Conservation (phyloP, 1,139 yeast genomes). For the Suzukiozyma palmioleophila region DNA sequence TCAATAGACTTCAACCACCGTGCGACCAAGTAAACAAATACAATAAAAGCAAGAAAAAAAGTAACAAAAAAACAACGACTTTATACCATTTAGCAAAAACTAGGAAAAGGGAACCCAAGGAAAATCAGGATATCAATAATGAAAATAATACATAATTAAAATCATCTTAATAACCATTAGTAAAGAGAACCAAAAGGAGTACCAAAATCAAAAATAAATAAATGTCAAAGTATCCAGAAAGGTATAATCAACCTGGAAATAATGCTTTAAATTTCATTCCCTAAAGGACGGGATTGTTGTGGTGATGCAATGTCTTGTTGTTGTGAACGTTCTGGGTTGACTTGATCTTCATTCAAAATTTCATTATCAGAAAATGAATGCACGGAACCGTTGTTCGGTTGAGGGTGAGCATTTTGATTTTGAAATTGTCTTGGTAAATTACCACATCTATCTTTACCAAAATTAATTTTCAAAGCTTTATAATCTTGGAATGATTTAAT, state of each 20-base stretch:
- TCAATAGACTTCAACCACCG: background rate
- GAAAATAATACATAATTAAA: background rate
- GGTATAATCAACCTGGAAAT: background rate
- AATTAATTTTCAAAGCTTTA: slow-evolving; percentile 62
- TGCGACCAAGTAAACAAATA: background rate
- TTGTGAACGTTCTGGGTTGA: background rate
- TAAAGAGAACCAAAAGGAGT: slow-evolving; percentile 4
- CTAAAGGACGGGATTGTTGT: background rate
- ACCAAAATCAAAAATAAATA: slow-evolving; percentile 3
- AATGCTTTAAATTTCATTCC: slow-evolving; percentile 3
- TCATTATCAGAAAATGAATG: slow-evolving; percentile 27
- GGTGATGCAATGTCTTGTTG: slow-evolving; percentile 2
- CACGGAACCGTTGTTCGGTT: slow-evolving; percentile 16
- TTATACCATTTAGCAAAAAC: slow-evolving; percentile 3
- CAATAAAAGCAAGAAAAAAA: background rate
- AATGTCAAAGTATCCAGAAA: slow-evolving; percentile 1
- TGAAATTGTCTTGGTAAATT: slow-evolving; percentile 62
- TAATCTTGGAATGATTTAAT: slow-evolving; percentile 50
- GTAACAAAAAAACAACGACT: background rate
- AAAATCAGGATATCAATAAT: slow-evolving; percentile 2
- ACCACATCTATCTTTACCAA: slow-evolving; percentile 92
- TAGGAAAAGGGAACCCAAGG: slow-evolving; percentile 4
- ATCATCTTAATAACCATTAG: slow-evolving; percentile 2
- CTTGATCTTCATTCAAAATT: slow-evolving; percentile 15
- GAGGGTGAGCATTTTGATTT: slow-evolving; percentile 19